Evolutionary conservation across 495 filamentous ascomycete species (phyloP).

Genomic region (Lasiosphaeria hispida): DNA sequence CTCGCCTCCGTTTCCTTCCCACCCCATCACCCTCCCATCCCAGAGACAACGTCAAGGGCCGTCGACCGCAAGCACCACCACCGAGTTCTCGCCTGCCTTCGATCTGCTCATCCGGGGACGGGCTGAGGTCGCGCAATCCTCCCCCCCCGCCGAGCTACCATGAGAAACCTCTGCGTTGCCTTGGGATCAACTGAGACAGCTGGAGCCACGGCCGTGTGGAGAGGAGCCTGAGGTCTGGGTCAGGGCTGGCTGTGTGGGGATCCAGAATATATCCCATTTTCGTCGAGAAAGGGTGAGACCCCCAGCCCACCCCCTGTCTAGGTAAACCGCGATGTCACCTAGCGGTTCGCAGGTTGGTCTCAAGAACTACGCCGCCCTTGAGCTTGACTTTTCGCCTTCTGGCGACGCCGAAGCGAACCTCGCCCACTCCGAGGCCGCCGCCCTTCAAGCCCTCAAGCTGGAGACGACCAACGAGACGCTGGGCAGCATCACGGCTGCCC

Average conservation of each 20-base stretch:
- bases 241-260: slow-evolving; percentile 22
- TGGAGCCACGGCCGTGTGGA: slow-evolving; percentile 23
- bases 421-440: slow-evolving; percentile 23
- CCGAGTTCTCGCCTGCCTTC: background rate
- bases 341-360: slow-evolving; percentile 19
- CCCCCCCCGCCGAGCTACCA: slow-evolving; percentile 18
- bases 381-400: slow-evolving; percentile 29
- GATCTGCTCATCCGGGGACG: background rate
- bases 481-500: slow-evolving; percentile 30
- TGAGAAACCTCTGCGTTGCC: slow-evolving; percentile 22
- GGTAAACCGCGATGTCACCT: slow-evolving; percentile 26
- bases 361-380: slow-evolving; percentile 26
- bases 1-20: slow-evolving; percentile 19
- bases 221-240: slow-evolving; percentile 17
- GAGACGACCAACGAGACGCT: slow-evolving; percentile 27
- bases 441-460: slow-evolving; percentile 29
- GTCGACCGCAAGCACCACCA: background rate
- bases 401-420: slow-evolving; percentile 23
- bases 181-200: slow-evolving; percentile 17
- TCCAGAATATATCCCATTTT: slow-evolving; percentile 16
- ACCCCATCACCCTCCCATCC: slow-evolving; percentile 13
- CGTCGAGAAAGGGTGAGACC: slow-evolving; percentile 8
- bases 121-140: slow-evolving; percentile 10
- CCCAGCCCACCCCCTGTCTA: background rate
- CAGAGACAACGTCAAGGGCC: slow-evolving; percentile 6